phyloP scores from a whole-genome alignment of 495 filamentous ascomycete genomes.

The Talaromyces wortmannii region DNA sequence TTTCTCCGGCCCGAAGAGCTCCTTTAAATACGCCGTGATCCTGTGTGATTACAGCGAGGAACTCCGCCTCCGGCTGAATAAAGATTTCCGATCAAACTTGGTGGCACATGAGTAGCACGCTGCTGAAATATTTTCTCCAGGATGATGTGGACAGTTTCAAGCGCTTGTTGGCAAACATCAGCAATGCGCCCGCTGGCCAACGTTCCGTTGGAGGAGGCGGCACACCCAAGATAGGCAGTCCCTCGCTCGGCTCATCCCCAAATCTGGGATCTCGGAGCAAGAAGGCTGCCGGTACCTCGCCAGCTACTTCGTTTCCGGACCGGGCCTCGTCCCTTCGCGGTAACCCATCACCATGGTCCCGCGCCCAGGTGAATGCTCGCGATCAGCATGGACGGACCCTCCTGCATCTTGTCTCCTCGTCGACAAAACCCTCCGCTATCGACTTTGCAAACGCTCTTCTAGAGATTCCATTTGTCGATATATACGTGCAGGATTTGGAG shows the following conservation, averaged over 20 bases:
- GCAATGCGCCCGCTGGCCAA: slow-evolving; percentile 35
- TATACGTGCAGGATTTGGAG: slow-evolving; percentile 80
- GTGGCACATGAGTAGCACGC: slow-evolving; percentile 87
- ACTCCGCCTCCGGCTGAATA: slow-evolving; percentile 58
- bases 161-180: slow-evolving; percentile 66
- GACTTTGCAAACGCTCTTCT: slow-evolving; percentile 72
- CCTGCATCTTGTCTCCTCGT: slow-evolving; percentile 79
- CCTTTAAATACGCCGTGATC: slow-evolving; percentile 85
- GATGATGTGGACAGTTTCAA: slow-evolving; percentile 92
- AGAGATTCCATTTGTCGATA: slow-evolving; percentile 74
- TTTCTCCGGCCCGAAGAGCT: slow-evolving; percentile 35
- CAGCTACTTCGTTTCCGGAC: slow-evolving; percentile 19
- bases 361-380: slow-evolving; percentile 72
- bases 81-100: slow-evolving; percentile 38
- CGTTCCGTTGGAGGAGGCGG: slow-evolving; percentile 22
- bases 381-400: slow-evolving; percentile 73
- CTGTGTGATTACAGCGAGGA: slow-evolving; percentile 77
- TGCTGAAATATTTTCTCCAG: slow-evolving; percentile 94
- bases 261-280: slow-evolving; percentile 33
- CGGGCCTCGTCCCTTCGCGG: slow-evolving; percentile 12
- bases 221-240: slow-evolving; percentile 40
- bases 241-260: slow-evolving; percentile 41
- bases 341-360: slow-evolving; percentile 37
- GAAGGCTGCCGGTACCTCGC: slow-evolving; percentile 19
- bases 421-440: slow-evolving; percentile 55